Conservation (phyloP, 2,329 filamentous ascomycete species). For the Fusarium xyrophilum region DNA sequence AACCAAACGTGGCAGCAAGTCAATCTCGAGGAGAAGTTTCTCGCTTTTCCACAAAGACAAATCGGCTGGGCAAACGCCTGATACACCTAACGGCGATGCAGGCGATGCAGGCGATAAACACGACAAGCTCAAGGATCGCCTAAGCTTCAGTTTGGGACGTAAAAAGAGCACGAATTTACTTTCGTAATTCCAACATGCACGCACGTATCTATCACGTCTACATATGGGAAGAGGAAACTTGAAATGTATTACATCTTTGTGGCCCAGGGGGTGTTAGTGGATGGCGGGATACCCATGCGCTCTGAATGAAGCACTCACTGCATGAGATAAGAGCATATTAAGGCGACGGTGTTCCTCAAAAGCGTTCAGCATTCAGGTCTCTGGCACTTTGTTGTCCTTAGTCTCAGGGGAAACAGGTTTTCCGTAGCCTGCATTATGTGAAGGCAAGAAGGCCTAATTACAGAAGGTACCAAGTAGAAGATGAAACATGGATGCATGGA, state of each 20-base stretch:
- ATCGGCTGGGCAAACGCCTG: slow-evolving; percentile 39
- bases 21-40: slow-evolving; percentile 78
- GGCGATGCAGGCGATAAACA: slow-evolving; percentile 49
- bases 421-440: not conserved
- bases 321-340: slow-evolving; percentile 25
- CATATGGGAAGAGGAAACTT: slow-evolving; percentile 11
- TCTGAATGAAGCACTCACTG: slow-evolving; percentile 21
- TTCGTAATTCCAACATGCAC: slow-evolving; percentile 32
- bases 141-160: slow-evolving; percentile 70
- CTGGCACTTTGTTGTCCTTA: not conserved
- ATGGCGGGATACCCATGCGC: slow-evolving; percentile 37
- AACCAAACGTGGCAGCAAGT: slow-evolving; percentile 76
- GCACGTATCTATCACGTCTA: slow-evolving; percentile 12
- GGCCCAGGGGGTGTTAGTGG: slow-evolving; percentile 20
- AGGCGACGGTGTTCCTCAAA: not conserved
- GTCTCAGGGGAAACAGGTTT: not conserved
- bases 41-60: slow-evolving; percentile 67
- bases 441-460: slow-evolving; percentile 1
- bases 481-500: slow-evolving; percentile 1
- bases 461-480: slow-evolving; percentile 4
- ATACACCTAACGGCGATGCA: slow-evolving; percentile 32
- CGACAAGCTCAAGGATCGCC: slow-evolving; percentile 66
- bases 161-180: slow-evolving; percentile 70
- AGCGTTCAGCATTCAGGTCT: not conserved
- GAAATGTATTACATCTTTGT: slow-evolving; percentile 18